Evolutionary conservation across 2,329 filamentous ascomycete species (phyloP), one percentile per base, ranked within the genome.

Genomic region (Ceratocystis eucalypticola): DNA sequence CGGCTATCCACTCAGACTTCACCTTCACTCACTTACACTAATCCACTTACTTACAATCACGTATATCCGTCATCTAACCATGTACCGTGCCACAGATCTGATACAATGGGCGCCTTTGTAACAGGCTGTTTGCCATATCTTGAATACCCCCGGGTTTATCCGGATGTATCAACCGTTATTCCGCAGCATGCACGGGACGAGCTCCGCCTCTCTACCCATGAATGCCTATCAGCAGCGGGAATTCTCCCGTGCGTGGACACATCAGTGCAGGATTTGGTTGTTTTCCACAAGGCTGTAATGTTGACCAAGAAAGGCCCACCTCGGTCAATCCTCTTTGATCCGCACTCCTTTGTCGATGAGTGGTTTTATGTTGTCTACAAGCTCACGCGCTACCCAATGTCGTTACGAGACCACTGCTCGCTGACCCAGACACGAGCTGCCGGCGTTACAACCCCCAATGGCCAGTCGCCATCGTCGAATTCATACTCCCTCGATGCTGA

Each of bases 61-160:
- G 5, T 37, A n/a, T 10, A 25, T 15, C n/a, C 1, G 5, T 37
- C 50, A 10, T n/a, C 22, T 5, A 5, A 61, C 61, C 61, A 64
- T 62, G 37, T 30, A 12, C 6, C 0, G 7, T 28, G 28, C 3
- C 25, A 37, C 33, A 68, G 64, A 50, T 65, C 59, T n/a, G 64
- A 68, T 30, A n/a, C 66, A 22, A 45, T 64, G n/a, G 66, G 66
- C 22, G 66, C 66, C 28, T 59, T 53, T 6, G 59, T 64, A 17
- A 68, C 66, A 8, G 66, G 66, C 10, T 66, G 62, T 41, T 48
- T 61, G 22, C 64, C 66, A 33, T 68, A 68, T 48, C 41, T 68
- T n/a, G 66, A 68, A 22, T 68, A 68, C 61, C 53, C 66, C 20
- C 66, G 66, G n/a, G 37, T 66, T 37, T 64, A 66, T 33, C 66